Evolutionary conservation across 1,284 basidiomycete genomes (phyloP).

Genomic region (Bondarzewia mesenterica): DNA sequence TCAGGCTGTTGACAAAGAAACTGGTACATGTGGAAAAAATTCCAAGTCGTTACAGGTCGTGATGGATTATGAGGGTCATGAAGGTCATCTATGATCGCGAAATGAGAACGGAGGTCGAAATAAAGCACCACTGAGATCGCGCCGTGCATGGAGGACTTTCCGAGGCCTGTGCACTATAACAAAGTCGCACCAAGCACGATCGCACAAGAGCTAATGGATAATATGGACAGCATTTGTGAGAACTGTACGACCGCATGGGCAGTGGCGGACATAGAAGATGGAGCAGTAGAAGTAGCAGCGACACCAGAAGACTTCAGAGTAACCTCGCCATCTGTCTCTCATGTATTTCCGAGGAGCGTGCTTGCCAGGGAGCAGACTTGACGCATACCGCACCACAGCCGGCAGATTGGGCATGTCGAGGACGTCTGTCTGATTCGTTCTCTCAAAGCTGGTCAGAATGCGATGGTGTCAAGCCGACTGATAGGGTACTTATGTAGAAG

Average conservation of each 20-base stretch:
- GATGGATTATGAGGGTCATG: too few species aligned
- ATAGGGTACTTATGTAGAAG: too few species aligned
- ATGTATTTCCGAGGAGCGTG: conserved; percentile 43
- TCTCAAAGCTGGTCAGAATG: conserved; percentile 37
- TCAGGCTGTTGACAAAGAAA: too few species aligned
- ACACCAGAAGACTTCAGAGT: conserved; percentile 19
- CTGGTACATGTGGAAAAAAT: too few species aligned
- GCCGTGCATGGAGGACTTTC: neutral
- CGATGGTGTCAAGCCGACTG: neutral
- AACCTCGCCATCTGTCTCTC: conserved; percentile 36
- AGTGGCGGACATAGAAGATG: neutral
- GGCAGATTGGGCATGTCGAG: conserved; percentile 39
- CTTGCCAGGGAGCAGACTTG: conserved; percentile 44
- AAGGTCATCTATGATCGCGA: too few species aligned
- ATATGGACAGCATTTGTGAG: too few species aligned
- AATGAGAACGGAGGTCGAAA: too few species aligned
- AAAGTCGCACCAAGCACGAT: neutral
- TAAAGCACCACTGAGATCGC: too few species aligned
- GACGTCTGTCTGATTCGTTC: conserved; percentile 48
- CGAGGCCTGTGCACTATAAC: too few species aligned
- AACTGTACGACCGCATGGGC: neutral
- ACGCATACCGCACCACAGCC: conserved; percentile 40
- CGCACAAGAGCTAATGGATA: too few species aligned
- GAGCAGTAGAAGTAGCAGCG: neutral
- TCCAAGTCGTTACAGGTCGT: too few species aligned